phyloP scores from a whole-genome alignment of 2,329 filamentous ascomycete genomes.

The Epicoccum sorghinum region DNA sequence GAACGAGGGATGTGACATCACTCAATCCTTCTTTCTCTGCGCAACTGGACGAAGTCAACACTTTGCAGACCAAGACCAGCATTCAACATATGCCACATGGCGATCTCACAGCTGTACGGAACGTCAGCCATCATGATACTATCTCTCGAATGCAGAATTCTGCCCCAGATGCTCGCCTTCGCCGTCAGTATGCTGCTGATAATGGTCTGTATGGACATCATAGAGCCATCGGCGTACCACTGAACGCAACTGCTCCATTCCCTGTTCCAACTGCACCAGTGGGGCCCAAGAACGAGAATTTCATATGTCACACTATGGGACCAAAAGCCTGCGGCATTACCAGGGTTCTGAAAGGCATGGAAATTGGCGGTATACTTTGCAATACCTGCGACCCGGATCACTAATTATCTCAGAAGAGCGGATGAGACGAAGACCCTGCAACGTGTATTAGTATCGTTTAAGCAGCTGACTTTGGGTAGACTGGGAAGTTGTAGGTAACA shows the following conservation, averaged over 20 bases:
- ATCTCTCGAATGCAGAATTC: too few species aligned
- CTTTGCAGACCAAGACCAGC: conserved; percentile 8
- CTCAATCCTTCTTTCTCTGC: conserved; percentile 14
- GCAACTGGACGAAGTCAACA: conserved; percentile 24
- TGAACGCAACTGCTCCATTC: conserved; percentile 41
- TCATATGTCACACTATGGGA: conserved; percentile 13
- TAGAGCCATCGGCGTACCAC: conserved; percentile 31
- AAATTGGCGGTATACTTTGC: conserved; percentile 15
- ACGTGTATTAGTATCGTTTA: too few species aligned
- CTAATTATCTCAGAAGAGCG: too few species aligned
- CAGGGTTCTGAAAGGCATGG: conserved; percentile 22
- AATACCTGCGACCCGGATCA: not conserved
- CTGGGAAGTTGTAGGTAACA: too few species aligned
- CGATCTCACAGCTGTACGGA: conserved; percentile 22
- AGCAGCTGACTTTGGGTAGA: too few species aligned
- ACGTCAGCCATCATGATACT: conserved; percentile 2
- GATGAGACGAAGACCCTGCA: too few species aligned
- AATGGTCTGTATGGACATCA: conserved; percentile 34
- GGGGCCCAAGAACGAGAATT: conserved; percentile 18
- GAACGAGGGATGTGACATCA: not conserved
- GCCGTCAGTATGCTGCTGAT: conserved; percentile 10
- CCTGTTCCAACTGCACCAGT: conserved; percentile 36
- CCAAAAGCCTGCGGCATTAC: conserved; percentile 23
- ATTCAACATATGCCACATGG: conserved; percentile 2
- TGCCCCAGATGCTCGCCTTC: not conserved